A percentile compares a stretch with the other conserved stretches of the same genome.
Conservation (phyloP, 2,329 filamentous ascomycete genomes). For the Beauveria medogensis region DNA sequence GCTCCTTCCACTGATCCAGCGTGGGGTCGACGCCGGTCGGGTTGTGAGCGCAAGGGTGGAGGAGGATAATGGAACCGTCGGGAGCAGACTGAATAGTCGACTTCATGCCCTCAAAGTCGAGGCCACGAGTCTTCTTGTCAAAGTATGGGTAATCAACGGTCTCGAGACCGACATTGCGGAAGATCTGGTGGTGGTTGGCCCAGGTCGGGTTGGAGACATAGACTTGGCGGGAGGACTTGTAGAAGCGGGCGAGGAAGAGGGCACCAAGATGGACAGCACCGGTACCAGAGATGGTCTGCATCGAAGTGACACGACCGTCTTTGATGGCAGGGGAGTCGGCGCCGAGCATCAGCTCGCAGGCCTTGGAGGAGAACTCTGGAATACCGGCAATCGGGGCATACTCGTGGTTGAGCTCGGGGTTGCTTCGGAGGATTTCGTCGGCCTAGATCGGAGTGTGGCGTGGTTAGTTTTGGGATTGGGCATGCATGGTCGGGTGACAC, state of each 20-base stretch:
- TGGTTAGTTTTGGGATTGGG: neutral
- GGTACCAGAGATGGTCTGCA: constrained; percentile 96
- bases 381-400: constrained; percentile 95
- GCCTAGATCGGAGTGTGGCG: constrained; percentile 49
- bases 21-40: constrained; percentile 95
- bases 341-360: constrained; percentile 84
- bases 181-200: constrained; percentile 99
- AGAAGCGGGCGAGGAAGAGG: constrained; percentile 91
- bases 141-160: constrained; percentile 91
- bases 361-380: constrained; percentile 75
- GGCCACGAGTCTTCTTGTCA: constrained; percentile 75
- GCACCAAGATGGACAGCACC: constrained; percentile 90
- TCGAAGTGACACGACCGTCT: constrained; percentile 71
- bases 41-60: constrained; percentile 97
- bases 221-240: constrained; percentile 63
- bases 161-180: constrained; percentile 75
- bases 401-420: constrained; percentile 92
- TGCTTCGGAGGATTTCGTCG: constrained; percentile 78
- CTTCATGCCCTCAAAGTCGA: constrained; percentile 89
- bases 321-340: constrained; percentile 69
- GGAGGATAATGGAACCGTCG: constrained; percentile 73
- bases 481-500: neutral
- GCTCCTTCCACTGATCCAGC: constrained; percentile 85
- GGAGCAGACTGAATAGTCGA: constrained; percentile 61
- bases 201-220: constrained; percentile 95